Evolutionary conservation across 2,329 filamentous ascomycete species (phyloP).

Genomic region (Byssoonygena ceratinophila): DNA sequence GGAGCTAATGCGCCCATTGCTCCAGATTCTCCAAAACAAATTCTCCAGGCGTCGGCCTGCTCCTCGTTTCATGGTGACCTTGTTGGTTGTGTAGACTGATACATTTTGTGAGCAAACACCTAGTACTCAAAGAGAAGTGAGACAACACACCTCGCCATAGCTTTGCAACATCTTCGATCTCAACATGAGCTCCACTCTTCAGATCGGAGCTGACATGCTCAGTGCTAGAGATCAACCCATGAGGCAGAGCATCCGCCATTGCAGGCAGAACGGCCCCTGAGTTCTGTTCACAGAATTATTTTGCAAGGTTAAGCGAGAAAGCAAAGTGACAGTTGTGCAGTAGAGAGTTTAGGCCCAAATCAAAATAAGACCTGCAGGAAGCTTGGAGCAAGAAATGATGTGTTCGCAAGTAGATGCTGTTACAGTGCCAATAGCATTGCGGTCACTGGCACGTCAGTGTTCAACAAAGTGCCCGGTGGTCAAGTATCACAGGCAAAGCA

Average conservation of each 20-base stretch:
- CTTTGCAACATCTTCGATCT: conserved; percentile 33
- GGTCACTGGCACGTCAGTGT: neutral
- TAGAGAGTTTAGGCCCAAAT: neutral
- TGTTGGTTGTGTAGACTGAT: conserved; percentile 38
- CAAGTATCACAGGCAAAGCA: neutral
- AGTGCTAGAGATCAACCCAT: conserved; percentile 33
- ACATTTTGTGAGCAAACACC: conserved; percentile 11
- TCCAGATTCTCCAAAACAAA: conserved; percentile 45
- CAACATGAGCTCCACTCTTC: conserved; percentile 28
- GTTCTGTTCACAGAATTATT: neutral
- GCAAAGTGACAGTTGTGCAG: neutral
- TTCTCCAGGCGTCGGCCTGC: conserved; percentile 40
- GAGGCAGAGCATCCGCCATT: conserved; percentile 34
- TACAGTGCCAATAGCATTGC: neutral
- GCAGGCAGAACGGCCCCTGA: neutral
- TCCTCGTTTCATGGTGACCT: conserved; percentile 33
- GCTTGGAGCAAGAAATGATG: neutral
- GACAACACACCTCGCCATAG: conserved; percentile 40
- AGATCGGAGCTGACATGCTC: conserved; percentile 30
- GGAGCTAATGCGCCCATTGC: conserved; percentile 29
- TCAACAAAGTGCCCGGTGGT: neutral
- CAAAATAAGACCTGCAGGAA: neutral
- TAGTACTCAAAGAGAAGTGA: neutral
- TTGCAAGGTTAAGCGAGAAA: neutral
- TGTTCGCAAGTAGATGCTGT: neutral